These are phyloP conservation scores for Corylus americana DNA, from an alignment of 306 rosid genomes.

Conservation along the genomic window DNA sequence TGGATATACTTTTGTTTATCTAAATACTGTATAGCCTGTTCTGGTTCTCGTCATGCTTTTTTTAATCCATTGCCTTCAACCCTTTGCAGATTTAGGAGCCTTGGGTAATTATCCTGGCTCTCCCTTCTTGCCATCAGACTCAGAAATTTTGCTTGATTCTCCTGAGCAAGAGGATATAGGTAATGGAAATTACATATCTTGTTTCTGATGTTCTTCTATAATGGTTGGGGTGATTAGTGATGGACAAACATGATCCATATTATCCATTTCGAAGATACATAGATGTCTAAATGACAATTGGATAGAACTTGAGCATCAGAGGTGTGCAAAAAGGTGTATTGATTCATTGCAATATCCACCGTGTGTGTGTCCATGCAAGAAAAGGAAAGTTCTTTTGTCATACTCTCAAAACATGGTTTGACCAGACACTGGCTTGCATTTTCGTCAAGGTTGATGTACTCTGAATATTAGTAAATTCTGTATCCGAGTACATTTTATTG, in stretches of 20 bases:
- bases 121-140: slow-evolving; percentile 90
- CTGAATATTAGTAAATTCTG: not conserved
- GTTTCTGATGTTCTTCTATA: not conserved
- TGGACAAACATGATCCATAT: slow-evolving; percentile 8
- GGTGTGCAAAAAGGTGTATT: not conserved
- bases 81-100: slow-evolving; percentile 88
- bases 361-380: not conserved
- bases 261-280: not conserved
- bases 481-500: not conserved
- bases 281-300: not conserved
- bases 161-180: slow-evolving; percentile 96
- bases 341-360: not conserved
- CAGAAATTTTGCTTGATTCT: slow-evolving; percentile 89
- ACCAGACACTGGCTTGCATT: not conserved
- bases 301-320: not conserved
- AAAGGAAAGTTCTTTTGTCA: not conserved
- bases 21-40: not conserved
- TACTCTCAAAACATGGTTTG: not conserved
- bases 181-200: slow-evolving; percentile 26
- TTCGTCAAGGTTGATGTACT: not conserved
- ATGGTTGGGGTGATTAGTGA: slow-evolving; percentile 12
- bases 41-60: not conserved
- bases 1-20: no score
- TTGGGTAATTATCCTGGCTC: slow-evolving; percentile 92
- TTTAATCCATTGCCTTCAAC: slow-evolving; percentile 8